phyloP scores from a whole-genome alignment of 371 early-diverging fungal genomes.

The Dinochytrium kinnereticum region DNA sequence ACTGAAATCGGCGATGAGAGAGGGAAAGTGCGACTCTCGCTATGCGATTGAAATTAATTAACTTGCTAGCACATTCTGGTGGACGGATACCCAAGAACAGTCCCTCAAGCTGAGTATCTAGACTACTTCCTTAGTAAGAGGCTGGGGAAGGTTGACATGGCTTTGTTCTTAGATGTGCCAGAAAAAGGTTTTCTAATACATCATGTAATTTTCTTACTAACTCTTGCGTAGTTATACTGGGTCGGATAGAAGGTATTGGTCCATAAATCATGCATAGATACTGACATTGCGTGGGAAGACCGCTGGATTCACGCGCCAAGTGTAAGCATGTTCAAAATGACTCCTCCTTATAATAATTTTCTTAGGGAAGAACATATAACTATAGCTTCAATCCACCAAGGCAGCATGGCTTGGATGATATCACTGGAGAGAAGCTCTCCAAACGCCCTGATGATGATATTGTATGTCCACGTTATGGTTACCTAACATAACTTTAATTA shows the following conservation, averaged over 20 bases:
- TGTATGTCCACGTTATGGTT: conserved; percentile 36
- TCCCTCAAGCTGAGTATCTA: conserved; percentile 82
- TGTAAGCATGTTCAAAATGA: conserved; percentile 18
- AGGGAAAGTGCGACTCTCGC: neutral
- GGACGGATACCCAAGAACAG: conserved; percentile 97
- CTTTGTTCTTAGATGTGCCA: conserved; percentile 90
- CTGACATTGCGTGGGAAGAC: conserved; percentile 40
- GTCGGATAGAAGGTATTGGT: conserved; percentile 80
- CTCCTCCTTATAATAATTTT: too few species aligned
- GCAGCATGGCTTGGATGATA: conserved; percentile 81
- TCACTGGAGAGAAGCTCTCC: conserved; percentile 89
- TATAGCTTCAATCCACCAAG: conserved; percentile 92
- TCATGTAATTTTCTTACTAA: neutral
- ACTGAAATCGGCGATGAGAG: conserved; percentile 66
- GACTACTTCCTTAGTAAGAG: conserved; percentile 65
- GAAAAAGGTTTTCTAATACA: conserved; percentile 54
- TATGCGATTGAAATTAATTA: neutral
- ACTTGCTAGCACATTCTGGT: conserved; percentile 72
- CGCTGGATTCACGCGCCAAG: conserved; percentile 92
- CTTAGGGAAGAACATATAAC: conserved; percentile 88
- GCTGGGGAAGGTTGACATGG: conserved; percentile 76
- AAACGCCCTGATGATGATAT: conserved; percentile 93
- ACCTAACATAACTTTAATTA: conserved; percentile 22
- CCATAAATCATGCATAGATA: conserved; percentile 27
- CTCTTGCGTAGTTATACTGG: conserved; percentile 68